Percentiles rank a stretch among this genome's conserved stretches.
Conservation (phyloP, 352 stramenopile genomes). For the Phytophthora ramorum region DNA sequence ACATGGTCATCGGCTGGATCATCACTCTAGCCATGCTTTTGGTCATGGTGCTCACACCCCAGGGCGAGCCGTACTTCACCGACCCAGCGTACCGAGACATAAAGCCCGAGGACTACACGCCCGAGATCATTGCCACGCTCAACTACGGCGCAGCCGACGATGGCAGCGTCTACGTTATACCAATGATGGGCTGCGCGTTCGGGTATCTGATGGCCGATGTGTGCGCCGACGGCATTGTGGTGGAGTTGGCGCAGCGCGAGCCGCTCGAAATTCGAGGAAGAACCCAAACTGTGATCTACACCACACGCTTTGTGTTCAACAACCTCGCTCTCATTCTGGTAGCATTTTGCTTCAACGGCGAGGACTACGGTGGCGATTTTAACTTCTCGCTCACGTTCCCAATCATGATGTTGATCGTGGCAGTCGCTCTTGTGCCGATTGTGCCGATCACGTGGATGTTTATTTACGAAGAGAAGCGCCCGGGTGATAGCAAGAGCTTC, state of each 20-base stretch:
- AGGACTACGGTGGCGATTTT: slow-evolving; percentile 59
- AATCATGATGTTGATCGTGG: slow-evolving; percentile 52
- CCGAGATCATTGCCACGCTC: slow-evolving; percentile 42
- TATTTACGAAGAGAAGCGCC: slow-evolving; percentile 44
- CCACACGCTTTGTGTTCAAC: slow-evolving; percentile 43
- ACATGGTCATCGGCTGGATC: slow-evolving; percentile 65
- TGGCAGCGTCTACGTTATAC: slow-evolving; percentile 51
- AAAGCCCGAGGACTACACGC: slow-evolving; percentile 52
- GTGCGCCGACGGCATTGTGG: slow-evolving; percentile 56
- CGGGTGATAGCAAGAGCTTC: slow-evolving; percentile 39
- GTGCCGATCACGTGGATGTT: slow-evolving; percentile 53
- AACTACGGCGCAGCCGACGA: slow-evolving; percentile 45
- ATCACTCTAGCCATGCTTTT: slow-evolving; percentile 48
- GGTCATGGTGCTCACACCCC: slow-evolving; percentile 43
- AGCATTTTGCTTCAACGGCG: slow-evolving; percentile 55
- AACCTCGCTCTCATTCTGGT: slow-evolving; percentile 50
- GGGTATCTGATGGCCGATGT: slow-evolving; percentile 60
- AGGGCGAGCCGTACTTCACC: slow-evolving; percentile 50
- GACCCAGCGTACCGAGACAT: slow-evolving; percentile 36
- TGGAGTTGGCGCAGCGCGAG: slow-evolving; percentile 58
- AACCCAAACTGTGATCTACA: slow-evolving; percentile 64
- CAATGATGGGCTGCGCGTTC: slow-evolving; percentile 52
- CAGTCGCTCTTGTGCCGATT: slow-evolving; percentile 34
- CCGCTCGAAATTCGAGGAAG: slow-evolving; percentile 48
- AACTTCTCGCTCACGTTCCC: slow-evolving; percentile 52